Evolutionary conservation across 2,329 filamentous ascomycete genomes (phyloP).

Genomic region (Trichophyton verrucosum): DNA sequence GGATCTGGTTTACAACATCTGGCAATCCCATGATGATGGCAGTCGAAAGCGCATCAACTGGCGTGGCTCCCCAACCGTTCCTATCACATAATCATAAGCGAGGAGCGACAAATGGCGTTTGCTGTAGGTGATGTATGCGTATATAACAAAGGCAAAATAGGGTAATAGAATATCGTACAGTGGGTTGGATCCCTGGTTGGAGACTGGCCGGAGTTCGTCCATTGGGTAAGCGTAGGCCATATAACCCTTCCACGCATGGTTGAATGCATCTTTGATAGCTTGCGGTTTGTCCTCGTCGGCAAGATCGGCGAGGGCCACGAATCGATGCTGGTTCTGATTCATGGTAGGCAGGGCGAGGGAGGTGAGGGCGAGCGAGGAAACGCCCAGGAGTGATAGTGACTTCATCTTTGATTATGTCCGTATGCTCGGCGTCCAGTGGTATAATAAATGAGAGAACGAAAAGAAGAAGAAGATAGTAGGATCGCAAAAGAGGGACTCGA

Average conservation of each 20-base stretch:
- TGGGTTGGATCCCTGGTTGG: conserved; percentile 54
- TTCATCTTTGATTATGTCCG: neutral
- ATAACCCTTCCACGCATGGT: conserved; percentile 61
- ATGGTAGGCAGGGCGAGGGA: conserved; percentile 7
- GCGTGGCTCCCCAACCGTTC: conserved; percentile 74
- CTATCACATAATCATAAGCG: conserved; percentile 32
- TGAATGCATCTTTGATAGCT: conserved; percentile 57
- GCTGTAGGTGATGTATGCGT: neutral
- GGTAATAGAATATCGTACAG: conserved; percentile 39
- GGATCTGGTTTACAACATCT: conserved; percentile 55
- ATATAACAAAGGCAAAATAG: neutral
- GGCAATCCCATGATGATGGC: conserved; percentile 63
- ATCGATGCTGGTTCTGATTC: neutral
- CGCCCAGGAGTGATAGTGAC: neutral
- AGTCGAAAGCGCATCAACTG: conserved; percentile 68
- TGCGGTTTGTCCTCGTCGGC: conserved; percentile 34
- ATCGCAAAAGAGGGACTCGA: no score
- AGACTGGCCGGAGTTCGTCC: conserved; percentile 60
- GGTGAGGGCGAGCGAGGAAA: conserved; percentile 3
- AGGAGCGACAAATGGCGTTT: neutral
- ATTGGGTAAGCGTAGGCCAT: conserved; percentile 62
- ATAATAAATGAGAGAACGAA: neutral
- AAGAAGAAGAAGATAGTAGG: no score
- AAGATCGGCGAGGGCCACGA: neutral
- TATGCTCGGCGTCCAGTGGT: no score